Evolutionary conservation across 179 eudicot species (phyloP), one percentile per base, ranked within the genome.

Genomic region (Corrigiola litoralis): DNA sequence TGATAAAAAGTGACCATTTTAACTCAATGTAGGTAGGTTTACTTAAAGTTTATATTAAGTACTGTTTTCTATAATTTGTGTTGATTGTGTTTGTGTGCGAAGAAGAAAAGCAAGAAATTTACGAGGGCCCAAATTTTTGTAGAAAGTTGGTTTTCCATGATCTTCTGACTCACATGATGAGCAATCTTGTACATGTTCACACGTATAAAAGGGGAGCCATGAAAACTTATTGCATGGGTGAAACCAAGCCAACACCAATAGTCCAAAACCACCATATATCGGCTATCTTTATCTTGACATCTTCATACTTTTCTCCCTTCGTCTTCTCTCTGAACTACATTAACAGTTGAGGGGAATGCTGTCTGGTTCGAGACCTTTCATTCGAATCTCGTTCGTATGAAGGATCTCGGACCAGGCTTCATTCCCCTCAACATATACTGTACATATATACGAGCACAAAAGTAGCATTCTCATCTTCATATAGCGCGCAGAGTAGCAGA

Each of bases 391-490:
- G 6, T 8, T 32, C 17, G 44, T 11, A 28, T 47, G 68, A 67
- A 61, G 28, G 77, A 73, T 68, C 77, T 2, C 77, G 77, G 77
- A 73, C 77, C 77, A 73, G 73, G 72, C 73, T 73, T 73, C 77
- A 73, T 73, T 73, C 77, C 77, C 76, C 77, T 34, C 72, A 73
- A 73, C 77, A 32, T 17, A 12, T 27, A 9, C 20, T 37, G n/a
- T 16, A 40, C 44, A 1, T 33, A 32, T 8, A 23, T 7, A 33
- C 32, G 60, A 7, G 34, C 24, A 1, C 9, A 17, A 25, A 33
- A 11, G 4, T 51, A 6, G 21, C 49, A 4, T 44, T n/a, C n/a
- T n/a, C n/a, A n/a, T n/a, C n/a, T n/a, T n/a, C n/a, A n/a, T n/a
- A n/a, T n/a, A n/a, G n/a, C n/a, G n/a, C n/a, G n/a, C n/a, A n/a